Percentiles rank a stretch among this genome's conserved stretches.
Conservation (phyloP, 2,329 filamentous ascomycete species). For the Ophiostoma angusticollis region DNA sequence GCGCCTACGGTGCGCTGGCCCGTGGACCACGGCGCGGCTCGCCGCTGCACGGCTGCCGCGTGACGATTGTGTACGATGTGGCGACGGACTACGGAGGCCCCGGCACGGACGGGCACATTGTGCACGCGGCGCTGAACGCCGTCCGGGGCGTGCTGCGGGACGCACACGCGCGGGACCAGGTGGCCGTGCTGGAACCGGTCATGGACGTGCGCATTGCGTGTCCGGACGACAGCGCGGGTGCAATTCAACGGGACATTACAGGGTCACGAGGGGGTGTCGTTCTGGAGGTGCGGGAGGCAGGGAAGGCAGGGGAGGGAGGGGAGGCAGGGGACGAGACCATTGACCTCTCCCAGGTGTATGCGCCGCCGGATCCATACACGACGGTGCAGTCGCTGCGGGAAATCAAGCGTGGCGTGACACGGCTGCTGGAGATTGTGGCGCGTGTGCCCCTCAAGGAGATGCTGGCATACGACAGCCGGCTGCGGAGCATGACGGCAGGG, state of each 20-base stretch:
- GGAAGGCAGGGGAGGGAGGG: conserved; percentile 26
- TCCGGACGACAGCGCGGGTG: conserved; percentile 67
- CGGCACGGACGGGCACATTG: conserved; percentile 55
- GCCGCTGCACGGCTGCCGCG: conserved; percentile 63
- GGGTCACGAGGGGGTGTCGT: conserved; percentile 64
- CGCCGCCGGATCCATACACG: conserved; percentile 72
- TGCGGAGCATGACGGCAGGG: conserved; percentile 79
- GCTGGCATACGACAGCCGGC: conserved; percentile 83
- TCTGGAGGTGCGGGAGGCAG: conserved; percentile 49
- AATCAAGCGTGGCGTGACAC: conserved; percentile 32
- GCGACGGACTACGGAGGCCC: conserved; percentile 49
- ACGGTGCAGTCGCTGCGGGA: conserved; percentile 43
- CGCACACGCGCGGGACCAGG: conserved; percentile 43
- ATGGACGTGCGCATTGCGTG: conserved; percentile 83
- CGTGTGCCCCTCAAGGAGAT: conserved; percentile 91
- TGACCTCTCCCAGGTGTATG: conserved; percentile 65
- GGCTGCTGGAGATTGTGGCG: conserved; percentile 58
- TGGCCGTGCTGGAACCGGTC: conserved; percentile 78
- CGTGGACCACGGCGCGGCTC: conserved; percentile 71
- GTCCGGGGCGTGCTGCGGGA: conserved; percentile 57
- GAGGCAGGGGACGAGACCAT: conserved; percentile 30
- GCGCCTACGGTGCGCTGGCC: conserved; percentile 69
- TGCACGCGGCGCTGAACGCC: conserved; percentile 48
- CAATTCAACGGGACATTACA: conserved; percentile 70
- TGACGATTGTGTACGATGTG: conserved; percentile 58